Evolutionary conservation across 2,329 filamentous ascomycete species (phyloP).

Genomic region (Epicoccum sorghinum): DNA sequence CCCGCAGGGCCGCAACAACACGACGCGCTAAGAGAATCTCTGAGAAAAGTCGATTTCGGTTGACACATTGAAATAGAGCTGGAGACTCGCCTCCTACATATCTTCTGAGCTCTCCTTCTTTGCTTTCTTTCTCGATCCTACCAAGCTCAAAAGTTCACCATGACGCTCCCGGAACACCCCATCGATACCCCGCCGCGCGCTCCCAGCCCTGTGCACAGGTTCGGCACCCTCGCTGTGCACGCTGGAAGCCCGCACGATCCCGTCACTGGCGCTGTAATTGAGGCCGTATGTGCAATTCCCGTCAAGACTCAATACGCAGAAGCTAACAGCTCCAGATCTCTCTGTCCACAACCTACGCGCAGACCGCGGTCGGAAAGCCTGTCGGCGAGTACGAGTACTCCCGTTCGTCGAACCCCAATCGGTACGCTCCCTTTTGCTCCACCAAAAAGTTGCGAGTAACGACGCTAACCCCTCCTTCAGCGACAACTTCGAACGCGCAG

Average conservation of each 20-base stretch:
- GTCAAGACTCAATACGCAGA: background rate
- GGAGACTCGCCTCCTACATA: conserved; percentile 8
- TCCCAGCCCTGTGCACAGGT: conserved; percentile 75
- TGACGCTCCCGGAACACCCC: conserved; percentile 56
- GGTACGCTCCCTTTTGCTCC: conserved; percentile 45
- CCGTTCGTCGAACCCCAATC: conserved; percentile 91
- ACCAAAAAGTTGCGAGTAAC: background rate
- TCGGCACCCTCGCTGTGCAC: conserved; percentile 94
- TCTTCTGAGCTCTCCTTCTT: background rate
- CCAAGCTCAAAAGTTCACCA: conserved; percentile 14
- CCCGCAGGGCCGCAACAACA: conserved; percentile 13
- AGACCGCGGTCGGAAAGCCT: conserved; percentile 84
- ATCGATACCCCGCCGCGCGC: conserved; percentile 77
- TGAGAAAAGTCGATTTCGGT: conserved; percentile 19
- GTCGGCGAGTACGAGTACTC: conserved; percentile 93
- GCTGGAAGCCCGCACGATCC: conserved; percentile 91
- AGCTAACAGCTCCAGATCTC: conserved; percentile 67
- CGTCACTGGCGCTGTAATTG: conserved; percentile 91
- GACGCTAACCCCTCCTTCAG: conserved; percentile 50
- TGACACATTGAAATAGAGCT: conserved; percentile 19
- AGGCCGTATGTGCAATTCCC: conserved; percentile 61
- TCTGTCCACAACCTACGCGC: conserved; percentile 94
- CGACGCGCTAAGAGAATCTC: conserved; percentile 19
- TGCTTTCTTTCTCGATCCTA: background rate
- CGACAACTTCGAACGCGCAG: conserved; percentile 88